Base-by-base conservation (phyloP, 2,329 filamentous ascomycete species). In the Colletotrichum karsti region DNA sequence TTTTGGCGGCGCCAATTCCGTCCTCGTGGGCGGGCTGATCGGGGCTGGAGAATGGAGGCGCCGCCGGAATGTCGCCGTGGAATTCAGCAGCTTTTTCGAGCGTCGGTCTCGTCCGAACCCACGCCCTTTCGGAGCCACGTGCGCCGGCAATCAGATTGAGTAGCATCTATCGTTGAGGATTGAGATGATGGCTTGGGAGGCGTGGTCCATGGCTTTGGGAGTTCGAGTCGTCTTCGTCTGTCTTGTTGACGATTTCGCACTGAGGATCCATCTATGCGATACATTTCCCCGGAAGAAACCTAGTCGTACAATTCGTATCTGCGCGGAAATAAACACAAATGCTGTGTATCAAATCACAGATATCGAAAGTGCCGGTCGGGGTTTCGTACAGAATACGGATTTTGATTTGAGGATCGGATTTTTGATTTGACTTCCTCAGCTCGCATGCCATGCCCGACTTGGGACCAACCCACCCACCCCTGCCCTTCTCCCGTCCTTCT, bases 401-500 rank as follows among this genome's bases (percentile, higher is more conserved):
- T 37, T 55, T 58, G 41, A 58, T 58, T 58, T 26, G 41, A 58
- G 41, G 55, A 24, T 20, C 28, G 50, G n/a, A n/a, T n/a, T n/a
- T n/a, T 30, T n/a, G 28, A 33, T 22, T 30, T 51, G 46, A 22
- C 30, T 39, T 33, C 50, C 24, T 46, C 7, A 22, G n/a, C 42
- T 55, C 51, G 51, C 30, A 28, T 39, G 35, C 26, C 35, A 26
- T 57, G 51, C 33, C 48, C 33, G 13, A 9, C 10, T 18, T 2
- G n/a, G 13, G 10, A 7, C 13, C 7, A 30, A n/a, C n/a, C n/a
- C n/a, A n/a, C n/a, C n/a, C 20, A 59, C 7, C 22, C 57, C 37
- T 53, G 35, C 24, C 3, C 35, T 67, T 67, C 53, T 64, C 53
- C 53, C 53, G 53, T 26, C 60, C 60, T 64, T 67, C 64, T 64